Base-by-base conservation (phyloP, 2,329 filamentous ascomycete species). In the Cladophialophora psammophila region DNA sequence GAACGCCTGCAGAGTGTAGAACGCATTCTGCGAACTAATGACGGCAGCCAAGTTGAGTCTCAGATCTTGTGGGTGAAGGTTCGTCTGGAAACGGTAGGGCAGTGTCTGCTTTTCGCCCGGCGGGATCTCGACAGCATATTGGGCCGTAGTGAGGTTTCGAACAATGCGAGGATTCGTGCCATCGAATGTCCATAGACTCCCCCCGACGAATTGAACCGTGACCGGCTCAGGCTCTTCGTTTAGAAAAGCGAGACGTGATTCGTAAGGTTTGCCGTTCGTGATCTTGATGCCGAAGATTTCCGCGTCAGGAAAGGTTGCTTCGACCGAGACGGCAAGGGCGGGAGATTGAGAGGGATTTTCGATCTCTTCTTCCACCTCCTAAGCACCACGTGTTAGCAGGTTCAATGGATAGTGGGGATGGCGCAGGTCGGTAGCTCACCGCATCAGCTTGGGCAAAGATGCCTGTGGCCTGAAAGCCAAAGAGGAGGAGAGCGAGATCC, bases 201-300 rank as follows among this genome's bases (percentile, higher is more conserved):
- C 95, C 53, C 90, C 90, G 54, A 97, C 81, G 74, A 96, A 86
- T 77, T 89, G 85, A 67, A 99, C 84, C 69, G 86, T 87, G 76
- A 99, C 87, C 31, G 93, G 86, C 60, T 85, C 84, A 12, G 87
- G 84, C 81, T 99, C 95, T 69, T 92, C 85, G 84, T 99, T 99
- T 78, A 85, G 87, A 78, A 99, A 85, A 75, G 93, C 89, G 74
- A 99, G 83, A 62, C 96, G 81, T 40, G 93, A 91, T 79, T 91
- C 88, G 71, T 93, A 97, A 50, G 93, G 88, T 72, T 90, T 90
- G 76, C 93, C 93, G 78, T 99, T 99, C 84, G 98, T 87, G 73
- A 98, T 89, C 87, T 96, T 97, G 74, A 98, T 89, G 75, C 94
- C 95, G 74, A 97, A 95, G 80, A 96, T 90, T 83, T 96, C 92